phyloP scores from a whole-genome alignment of 768 basidiomycete genomes.

The Boletellus sp. region DNA sequence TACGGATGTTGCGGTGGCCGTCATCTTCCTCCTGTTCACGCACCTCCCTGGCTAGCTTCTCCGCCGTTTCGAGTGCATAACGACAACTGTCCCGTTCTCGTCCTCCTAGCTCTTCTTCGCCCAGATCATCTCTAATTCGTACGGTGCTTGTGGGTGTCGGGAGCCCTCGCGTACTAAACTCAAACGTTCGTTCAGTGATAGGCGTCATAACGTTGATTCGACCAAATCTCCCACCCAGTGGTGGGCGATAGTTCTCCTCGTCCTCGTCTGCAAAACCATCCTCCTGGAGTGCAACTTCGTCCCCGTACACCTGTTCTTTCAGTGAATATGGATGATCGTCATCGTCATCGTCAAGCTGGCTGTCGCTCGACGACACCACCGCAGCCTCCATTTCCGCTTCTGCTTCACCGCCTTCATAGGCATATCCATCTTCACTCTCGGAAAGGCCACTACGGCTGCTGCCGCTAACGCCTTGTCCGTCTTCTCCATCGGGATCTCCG shows the following conservation, averaged over 20 bases:
- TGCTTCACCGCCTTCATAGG: conserved; percentile 26
- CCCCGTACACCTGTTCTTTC: conserved; percentile 12
- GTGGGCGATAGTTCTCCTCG: conserved; percentile 35
- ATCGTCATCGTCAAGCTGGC: conserved; percentile 32
- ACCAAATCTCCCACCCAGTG: conserved; percentile 73
- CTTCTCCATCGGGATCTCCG: conserved; percentile 24
- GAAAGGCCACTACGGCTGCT: conserved; percentile 30
- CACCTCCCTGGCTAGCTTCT: conserved; percentile 52
- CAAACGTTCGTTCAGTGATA: conserved; percentile 91
- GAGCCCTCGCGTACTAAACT: conserved; percentile 62
- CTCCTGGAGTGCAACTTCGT: conserved; percentile 26
- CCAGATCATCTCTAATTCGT: conserved; percentile 41
- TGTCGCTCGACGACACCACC: conserved; percentile 28
- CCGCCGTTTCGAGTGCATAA: conserved; percentile 53
- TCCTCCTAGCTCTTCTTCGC: conserved; percentile 19
- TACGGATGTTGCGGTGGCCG: conserved; percentile 6
- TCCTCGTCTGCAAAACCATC: conserved; percentile 31
- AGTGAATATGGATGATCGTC: conserved; percentile 15
- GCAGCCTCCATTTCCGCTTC: conserved; percentile 27
- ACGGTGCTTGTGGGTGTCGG: conserved; percentile 40
- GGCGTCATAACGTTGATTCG: conserved; percentile 94
- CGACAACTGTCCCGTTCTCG: conserved; percentile 32
- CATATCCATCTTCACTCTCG: conserved; percentile 34
- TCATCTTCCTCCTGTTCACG: conserved; percentile 25
- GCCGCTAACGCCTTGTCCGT: conserved; percentile 22